Percentiles rank a stretch among this genome's conserved stretches.
Evolutionary conservation across 177 flowering plant species (phyloP).

Genomic region (Vitis hybrid): DNA sequence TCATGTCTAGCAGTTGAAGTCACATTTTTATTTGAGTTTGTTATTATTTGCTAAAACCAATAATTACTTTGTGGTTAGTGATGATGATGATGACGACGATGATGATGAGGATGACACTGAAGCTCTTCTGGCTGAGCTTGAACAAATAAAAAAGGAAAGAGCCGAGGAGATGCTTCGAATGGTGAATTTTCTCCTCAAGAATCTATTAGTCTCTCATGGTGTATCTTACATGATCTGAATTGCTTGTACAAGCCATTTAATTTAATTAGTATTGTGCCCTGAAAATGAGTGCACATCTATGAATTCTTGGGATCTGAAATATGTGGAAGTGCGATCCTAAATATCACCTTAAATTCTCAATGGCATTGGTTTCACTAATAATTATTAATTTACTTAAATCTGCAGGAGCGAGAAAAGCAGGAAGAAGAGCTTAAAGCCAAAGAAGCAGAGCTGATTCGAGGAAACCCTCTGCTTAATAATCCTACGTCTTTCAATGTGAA

Average conservation of each 20-base stretch:
- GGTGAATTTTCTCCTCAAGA: conserved; percentile 32
- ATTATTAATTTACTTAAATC: conserved; percentile 3
- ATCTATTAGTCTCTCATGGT: neutral
- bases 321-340: neutral
- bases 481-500: conserved; percentile 73
- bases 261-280: too few species aligned
- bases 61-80: conserved; percentile 13
- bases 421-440: conserved; percentile 87
- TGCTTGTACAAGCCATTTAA: neutral
- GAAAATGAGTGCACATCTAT: too few species aligned
- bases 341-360: neutral
- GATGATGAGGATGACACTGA: conserved; percentile 92
- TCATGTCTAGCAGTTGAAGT: conserved; percentile 1
- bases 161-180: conserved; percentile 78
- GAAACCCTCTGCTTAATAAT: conserved; percentile 82
- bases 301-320: neutral
- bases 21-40: neutral
- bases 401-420: conserved; percentile 60
- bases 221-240: neutral
- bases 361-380: neutral
- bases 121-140: conserved; percentile 93
- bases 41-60: neutral
- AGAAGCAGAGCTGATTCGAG: conserved; percentile 81
- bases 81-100: conserved; percentile 69
- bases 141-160: conserved; percentile 83